Conservation (phyloP, 805 yeast genomes). For the Komagataella populi region DNA sequence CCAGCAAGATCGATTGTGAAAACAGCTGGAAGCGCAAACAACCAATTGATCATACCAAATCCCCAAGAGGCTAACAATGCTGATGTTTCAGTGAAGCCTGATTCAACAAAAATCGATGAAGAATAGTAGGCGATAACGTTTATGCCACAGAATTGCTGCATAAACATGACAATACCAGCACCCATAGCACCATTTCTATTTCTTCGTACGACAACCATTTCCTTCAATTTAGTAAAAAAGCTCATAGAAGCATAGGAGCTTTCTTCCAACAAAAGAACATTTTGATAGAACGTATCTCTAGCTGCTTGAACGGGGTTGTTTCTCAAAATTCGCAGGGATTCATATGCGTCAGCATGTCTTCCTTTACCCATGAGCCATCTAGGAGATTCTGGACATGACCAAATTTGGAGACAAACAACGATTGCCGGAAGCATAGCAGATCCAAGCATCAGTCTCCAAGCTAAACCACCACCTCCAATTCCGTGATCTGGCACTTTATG, state of each 20-base stretch:
- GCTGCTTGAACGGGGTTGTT: constrained; percentile 46
- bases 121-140: constrained; percentile 83
- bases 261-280: constrained; percentile 52
- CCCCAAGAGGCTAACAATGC: constrained; percentile 79
- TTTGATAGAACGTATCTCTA: constrained; percentile 57
- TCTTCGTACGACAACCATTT: constrained; percentile 60
- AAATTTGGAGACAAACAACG: constrained; percentile 43
- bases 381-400: constrained; percentile 64
- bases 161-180: constrained; percentile 72
- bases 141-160: constrained; percentile 88
- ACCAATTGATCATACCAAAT: constrained; percentile 68
- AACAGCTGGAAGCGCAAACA: constrained; percentile 75
- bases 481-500: constrained; percentile 34
- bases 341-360: constrained; percentile 44
- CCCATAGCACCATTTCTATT: constrained; percentile 75
- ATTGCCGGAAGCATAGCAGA: constrained; percentile 58
- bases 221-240: constrained; percentile 30
- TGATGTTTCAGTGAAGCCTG: constrained; percentile 47
- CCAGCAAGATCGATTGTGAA: constrained; percentile 71
- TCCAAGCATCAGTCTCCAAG: constrained; percentile 62
- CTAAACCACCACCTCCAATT: constrained; percentile 32
- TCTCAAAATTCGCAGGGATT: constrained; percentile 35
- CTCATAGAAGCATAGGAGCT: constrained; percentile 30
- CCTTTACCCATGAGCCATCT: constrained; percentile 68
- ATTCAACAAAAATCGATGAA: constrained; percentile 56